A percentile compares a stretch with the other conserved stretches of the same genome.
Evolutionary conservation across 2,329 filamentous ascomycete species (phyloP).

Genomic region (Colletotrichum sp.): DNA sequence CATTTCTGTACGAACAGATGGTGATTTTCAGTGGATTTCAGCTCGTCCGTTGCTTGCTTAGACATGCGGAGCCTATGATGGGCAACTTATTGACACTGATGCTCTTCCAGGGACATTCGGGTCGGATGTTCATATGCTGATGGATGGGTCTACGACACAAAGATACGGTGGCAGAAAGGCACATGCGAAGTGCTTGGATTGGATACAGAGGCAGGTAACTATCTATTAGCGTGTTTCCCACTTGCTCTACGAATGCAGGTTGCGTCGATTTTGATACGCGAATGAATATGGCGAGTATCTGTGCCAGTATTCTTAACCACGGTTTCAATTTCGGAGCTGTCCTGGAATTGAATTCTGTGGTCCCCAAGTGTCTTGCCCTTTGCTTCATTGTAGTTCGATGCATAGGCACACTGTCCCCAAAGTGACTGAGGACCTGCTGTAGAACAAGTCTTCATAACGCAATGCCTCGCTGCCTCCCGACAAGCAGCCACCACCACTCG

Average conservation of each 20-base stretch:
- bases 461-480: conserved; percentile 39
- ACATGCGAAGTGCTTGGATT: not conserved
- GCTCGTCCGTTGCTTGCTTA: not conserved
- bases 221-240: not conserved
- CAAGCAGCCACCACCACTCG: conserved; percentile 74
- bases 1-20: not conserved
- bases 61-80: not conserved
- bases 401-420: not conserved
- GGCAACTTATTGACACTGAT: not conserved
- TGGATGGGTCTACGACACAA: not conserved
- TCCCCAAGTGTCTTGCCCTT: not conserved
- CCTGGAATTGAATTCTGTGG: not conserved
- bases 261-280: not conserved
- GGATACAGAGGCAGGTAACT: not conserved
- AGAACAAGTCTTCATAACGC: not conserved
- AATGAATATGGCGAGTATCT: not conserved
- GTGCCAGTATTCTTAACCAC: not conserved
- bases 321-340: not conserved
- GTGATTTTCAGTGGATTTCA: not conserved
- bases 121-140: not conserved
- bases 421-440: not conserved
- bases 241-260: not conserved
- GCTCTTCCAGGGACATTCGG: not conserved
- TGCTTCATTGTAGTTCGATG: not conserved
- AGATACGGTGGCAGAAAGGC: not conserved